Conservation (phyloP, 345 rosid species). For the Camelina hispida region DNA sequence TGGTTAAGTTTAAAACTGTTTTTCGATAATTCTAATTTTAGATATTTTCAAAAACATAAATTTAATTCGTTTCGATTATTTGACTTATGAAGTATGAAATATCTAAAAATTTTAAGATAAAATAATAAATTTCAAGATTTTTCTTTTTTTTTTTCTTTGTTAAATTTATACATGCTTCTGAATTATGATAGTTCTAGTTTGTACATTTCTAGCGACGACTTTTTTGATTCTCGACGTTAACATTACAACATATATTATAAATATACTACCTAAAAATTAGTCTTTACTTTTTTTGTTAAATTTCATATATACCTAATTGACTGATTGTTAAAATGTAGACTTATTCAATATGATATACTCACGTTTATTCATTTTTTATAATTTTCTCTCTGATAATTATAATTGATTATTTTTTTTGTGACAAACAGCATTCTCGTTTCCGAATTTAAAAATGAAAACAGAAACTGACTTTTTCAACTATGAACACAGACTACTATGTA, state of each 20-base stretch:
- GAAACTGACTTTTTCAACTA: background rate
- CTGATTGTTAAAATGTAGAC: no score
- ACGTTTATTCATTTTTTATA: no score
- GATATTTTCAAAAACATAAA: background rate
- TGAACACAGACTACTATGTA: background rate
- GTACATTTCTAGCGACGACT: background rate
- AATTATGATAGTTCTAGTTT: background rate
- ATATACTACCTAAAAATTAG: no score
- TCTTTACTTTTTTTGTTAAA: no score
- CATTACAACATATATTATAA: background rate
- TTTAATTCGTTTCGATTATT: no score
- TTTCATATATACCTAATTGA: no score
- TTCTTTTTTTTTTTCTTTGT: background rate
- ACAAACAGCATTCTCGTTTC: background rate
- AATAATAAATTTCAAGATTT: background rate
- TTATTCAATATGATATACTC: no score
- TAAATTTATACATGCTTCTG: background rate
- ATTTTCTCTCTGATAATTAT: no score
- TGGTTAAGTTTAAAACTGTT: background rate
- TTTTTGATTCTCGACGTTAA: background rate
- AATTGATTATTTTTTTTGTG: background rate
- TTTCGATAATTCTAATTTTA: background rate
- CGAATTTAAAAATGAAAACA: background rate
- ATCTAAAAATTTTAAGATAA: background rate
- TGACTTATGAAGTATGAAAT: background rate